A percentile compares a stretch with the other conserved stretches of the same genome.
Conservation (phyloP, 345 rosid genomes). For the Zanthoxylum bungeanum region DNA sequence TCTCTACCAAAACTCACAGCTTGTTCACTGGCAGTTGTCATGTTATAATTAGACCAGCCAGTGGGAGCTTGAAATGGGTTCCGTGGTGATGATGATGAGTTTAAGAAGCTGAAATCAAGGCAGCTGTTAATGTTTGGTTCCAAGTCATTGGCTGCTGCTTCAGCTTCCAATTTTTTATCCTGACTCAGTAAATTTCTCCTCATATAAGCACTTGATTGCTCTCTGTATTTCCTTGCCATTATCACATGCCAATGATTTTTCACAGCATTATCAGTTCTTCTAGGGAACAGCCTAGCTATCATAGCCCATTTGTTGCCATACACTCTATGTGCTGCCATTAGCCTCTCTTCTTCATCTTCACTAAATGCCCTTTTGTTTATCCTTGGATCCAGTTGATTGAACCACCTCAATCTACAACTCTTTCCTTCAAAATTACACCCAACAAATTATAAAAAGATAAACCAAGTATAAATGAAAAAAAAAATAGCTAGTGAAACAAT, state of each 20-base stretch:
- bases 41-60: constrained; percentile 8
- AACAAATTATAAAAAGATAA: background rate
- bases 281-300: constrained; percentile 57
- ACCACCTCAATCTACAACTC: constrained; percentile 57
- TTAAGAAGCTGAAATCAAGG: constrained; percentile 21
- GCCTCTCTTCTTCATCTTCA: constrained; percentile 46
- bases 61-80: constrained; percentile 10
- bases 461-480: background rate
- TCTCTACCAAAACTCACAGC: constrained; percentile 15
- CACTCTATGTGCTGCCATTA: constrained; percentile 55
- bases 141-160: background rate
- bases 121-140: background rate
- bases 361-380: constrained; percentile 35
- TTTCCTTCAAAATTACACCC: constrained; percentile 24
- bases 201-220: constrained; percentile 34
- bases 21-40: background rate
- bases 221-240: constrained; percentile 59
- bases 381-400: constrained; percentile 46
- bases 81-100: constrained; percentile 4
- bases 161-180: constrained; percentile 19
- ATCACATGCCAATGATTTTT: constrained; percentile 74
- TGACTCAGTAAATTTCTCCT: constrained; percentile 29
- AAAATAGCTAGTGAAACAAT: background rate
- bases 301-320: constrained; percentile 70
- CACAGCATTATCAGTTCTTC: constrained; percentile 66